Percentiles rank a stretch among this genome's conserved stretches.
These are phyloP conservation scores for Penicillium olsonii DNA, from an alignment of 2,329 filamentous ascomycete species.

Conservation along the genomic window DNA sequence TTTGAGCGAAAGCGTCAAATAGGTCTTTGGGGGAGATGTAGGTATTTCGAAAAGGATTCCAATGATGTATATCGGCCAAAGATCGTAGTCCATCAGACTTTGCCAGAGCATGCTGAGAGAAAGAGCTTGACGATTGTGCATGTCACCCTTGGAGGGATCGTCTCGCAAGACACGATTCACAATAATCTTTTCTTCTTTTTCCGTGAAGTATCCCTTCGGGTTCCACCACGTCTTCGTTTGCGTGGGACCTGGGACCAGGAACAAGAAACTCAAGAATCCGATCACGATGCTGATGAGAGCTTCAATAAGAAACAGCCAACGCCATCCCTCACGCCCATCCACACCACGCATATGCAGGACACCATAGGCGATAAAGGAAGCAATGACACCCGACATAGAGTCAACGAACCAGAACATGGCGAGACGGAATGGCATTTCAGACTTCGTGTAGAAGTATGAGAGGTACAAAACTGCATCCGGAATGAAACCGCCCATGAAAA, in stretches of 20 bases:
- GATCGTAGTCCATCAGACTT: slow-evolving; percentile 37
- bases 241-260: slow-evolving; percentile 40
- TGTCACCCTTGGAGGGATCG: slow-evolving; percentile 40
- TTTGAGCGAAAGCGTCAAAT: slow-evolving; percentile 42
- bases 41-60: slow-evolving; percentile 44
- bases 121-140: slow-evolving; percentile 40
- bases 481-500: slow-evolving; percentile 55
- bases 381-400: slow-evolving; percentile 34
- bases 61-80: slow-evolving; percentile 41
- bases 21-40: slow-evolving; percentile 45
- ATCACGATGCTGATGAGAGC: slow-evolving; percentile 46
- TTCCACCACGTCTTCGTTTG: slow-evolving; percentile 58
- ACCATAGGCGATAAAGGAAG: slow-evolving; percentile 37
- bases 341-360: slow-evolving; percentile 44
- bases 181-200: slow-evolving; percentile 63
- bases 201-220: slow-evolving; percentile 63
- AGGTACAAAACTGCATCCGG: slow-evolving; percentile 43
- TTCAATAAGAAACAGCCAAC: slow-evolving; percentile 48
- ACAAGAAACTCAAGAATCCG: slow-evolving; percentile 45
- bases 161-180: slow-evolving; percentile 59
- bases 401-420: slow-evolving; percentile 42
- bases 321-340: slow-evolving; percentile 46
- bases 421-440: slow-evolving; percentile 37
- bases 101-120: slow-evolving; percentile 33
- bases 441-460: slow-evolving; percentile 43